Base-by-base conservation (phyloP, 306 rosid genomes). In the Arachis hypogaea region DNA sequence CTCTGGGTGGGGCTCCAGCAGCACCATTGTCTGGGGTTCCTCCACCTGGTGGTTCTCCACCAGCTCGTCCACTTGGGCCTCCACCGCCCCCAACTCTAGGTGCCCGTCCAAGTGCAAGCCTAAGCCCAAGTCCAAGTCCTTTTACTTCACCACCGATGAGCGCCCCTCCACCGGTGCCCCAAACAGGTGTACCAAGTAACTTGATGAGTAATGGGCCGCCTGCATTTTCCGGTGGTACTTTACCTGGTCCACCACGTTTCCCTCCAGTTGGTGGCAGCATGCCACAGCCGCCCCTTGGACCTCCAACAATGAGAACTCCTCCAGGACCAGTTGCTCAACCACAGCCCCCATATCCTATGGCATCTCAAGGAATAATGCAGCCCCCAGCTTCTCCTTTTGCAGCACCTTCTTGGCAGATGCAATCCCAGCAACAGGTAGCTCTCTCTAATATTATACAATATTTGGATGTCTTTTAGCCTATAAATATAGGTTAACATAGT, bases 201-300 rank as follows among this genome's bases (percentile, higher is more conserved):
- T 75, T 86, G 78, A 74, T 88, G 91, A 88, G 72, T 73, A 93
- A 93, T 52, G 98, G 98, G 77, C 92, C 97, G 0, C 97, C 92
- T 0, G 69, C 59, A n/a, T 91, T 88, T 78, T 66, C 79, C 61
- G 68, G 85, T 3, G 90, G 80, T 59, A 76, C 86, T 38, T 40
- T 81, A 76, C 81, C 83, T 2, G 86, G 85, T 77, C 88, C 86
- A 50, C 87, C 87, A 4, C 94, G 79, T 66, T 91, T 83, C 85
- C 92, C 91, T 70, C 60, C 85, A 0, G 51, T 78, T 74, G 85
- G 81, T 46, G 74, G 68, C 74, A 76, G 68, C 74, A 57, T 42
- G 29, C 77, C 72, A 67, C 93, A 85, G 57, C 87, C 78, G 11
- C 82, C 82, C 1, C 54, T 79, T 83, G 96, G 93, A 73, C 86